Evolutionary conservation across 768 basidiomycete genomes (phyloP), one percentile per base, ranked within the genome.

Genomic region (Leccinum aurantiacum): DNA sequence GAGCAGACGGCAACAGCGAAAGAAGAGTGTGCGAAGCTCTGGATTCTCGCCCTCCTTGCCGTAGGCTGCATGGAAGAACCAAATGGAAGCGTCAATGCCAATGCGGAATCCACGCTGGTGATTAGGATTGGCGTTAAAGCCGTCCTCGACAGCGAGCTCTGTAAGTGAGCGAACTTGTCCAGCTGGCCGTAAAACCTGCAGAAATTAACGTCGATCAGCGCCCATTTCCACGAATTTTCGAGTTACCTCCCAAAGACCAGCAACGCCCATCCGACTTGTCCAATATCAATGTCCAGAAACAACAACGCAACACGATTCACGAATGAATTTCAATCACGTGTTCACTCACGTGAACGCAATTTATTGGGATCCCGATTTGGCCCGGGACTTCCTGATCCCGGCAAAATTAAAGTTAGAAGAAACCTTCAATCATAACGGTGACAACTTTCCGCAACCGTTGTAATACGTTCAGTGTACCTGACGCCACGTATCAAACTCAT

Each of bases 1-100:
- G 72, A 91, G 84, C 3, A 97, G 82, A 24, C 84, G 84, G 41
- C 88, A 85, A 71, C 92, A 93, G 49, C 91, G 89, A 73, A 93
- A 95, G 78, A 95, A 89, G 6, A 90, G 76, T 0, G 90, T 94
- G 27, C 93, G 79, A 9, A 95, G 79, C 57, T 92, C 90, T 8
- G 93, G 93, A 60, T 95, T 95, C 71, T 94, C 91, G 13, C 93
- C 93, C 65, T 90, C 88, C 57, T 75, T 78, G 13, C 89, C 87
- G 63, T 89, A 84, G 24, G 87, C 82, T 4, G 74, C 73, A 46
- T 93, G 91, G 61, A 88, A 90, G 69, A 90, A 89, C 89, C 89
- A 91, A 57, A 92, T 73, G 74, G 78, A 88, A 17, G 91, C 91
- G 68, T 96, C 94, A 51, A 95, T 92, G 3, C 94, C 94, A 31